phyloP scores from a whole-genome alignment of 2,329 filamentous ascomycete species.

The Ceratocystis ficicola region DNA sequence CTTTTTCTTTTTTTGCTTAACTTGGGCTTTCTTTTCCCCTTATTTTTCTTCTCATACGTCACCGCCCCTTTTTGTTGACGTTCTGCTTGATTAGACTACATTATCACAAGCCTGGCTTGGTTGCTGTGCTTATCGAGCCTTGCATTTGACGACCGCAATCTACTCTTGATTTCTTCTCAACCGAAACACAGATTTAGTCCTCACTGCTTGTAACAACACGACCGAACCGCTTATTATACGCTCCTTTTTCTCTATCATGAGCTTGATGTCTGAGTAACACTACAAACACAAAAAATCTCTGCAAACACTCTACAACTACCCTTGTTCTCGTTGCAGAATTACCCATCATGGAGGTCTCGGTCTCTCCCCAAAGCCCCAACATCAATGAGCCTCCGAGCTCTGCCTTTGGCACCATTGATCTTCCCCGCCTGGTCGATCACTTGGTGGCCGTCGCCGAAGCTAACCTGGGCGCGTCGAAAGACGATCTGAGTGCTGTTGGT shows the following conservation, averaged over 20 bases:
- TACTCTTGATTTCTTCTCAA: not conserved
- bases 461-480: conserved; percentile 59
- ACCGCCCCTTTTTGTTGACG: conserved; percentile 10
- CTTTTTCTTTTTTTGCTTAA: not conserved
- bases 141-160: not conserved
- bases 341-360: conserved; percentile 42
- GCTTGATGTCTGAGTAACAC: conserved; percentile 6
- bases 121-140: conserved; percentile 2
- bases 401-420: conserved; percentile 49
- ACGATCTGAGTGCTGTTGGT: conserved; percentile 67
- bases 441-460: conserved; percentile 58
- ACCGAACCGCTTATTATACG: not conserved
- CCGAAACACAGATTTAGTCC: not conserved
- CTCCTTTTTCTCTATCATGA: conserved; percentile 8
- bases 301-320: not conserved
- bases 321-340: not conserved
- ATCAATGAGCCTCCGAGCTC: conserved; percentile 37
- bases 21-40: not conserved
- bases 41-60: not conserved
- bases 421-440: conserved; percentile 59
- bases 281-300: not conserved
- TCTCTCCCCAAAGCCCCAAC: conserved; percentile 34
- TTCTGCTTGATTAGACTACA: not conserved
- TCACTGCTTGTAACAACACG: not conserved
- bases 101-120: conserved; percentile 1